Base-by-base conservation (phyloP, 2,329 filamentous ascomycete species). In the Fusarium pseudonygamai region DNA sequence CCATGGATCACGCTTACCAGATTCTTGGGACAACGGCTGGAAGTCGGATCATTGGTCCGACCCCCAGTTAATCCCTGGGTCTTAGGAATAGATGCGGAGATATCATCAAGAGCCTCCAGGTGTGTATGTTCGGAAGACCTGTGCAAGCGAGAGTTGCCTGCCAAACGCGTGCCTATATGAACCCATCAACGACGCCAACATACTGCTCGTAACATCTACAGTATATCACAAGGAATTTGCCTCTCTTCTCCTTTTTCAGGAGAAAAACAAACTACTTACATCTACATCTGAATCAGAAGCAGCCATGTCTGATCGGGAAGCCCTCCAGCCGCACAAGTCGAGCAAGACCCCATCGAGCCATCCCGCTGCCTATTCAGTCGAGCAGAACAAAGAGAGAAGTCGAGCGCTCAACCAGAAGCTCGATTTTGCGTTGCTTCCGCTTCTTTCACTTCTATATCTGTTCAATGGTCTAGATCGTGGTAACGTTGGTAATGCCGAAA, bases 401-500 rank as follows among this genome's bases (percentile, higher is more conserved):
- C 67, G 60, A 36, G 64, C 72, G 16, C 49, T 83, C 58, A 83
- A 83, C 66, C 77, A 80, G 28, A 83, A 82, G 68, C 71, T 82
- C 34, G 83, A 84, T 57, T 36, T 82, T 26, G 77, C 79, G 24
- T 76, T 84, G 7, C 74, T 84, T 14, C 83, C 82, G 9, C 75
- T 84, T 11, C 72, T 84, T 6, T 84, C 82, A 18, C 74, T 83
- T 15, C 76, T 84, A 22, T 84, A 84, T 49, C 76, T 84, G 7
- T 82, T 83, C 68, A 84, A 84, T 62, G 81, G 82, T 4, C 78
- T 84, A 5, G 83, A 84, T 66, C 79, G 82, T 37, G 79, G 81
- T 28, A 84, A 84, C 34, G 78, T 84, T 37, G 83, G 83, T 34
- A 84, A 84, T 66, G 83, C 83, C 11, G 80, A 83, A 65, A 80